Base-by-base conservation (phyloP, 1,284 basidiomycete genomes). In the Pascua sp. region DNA sequence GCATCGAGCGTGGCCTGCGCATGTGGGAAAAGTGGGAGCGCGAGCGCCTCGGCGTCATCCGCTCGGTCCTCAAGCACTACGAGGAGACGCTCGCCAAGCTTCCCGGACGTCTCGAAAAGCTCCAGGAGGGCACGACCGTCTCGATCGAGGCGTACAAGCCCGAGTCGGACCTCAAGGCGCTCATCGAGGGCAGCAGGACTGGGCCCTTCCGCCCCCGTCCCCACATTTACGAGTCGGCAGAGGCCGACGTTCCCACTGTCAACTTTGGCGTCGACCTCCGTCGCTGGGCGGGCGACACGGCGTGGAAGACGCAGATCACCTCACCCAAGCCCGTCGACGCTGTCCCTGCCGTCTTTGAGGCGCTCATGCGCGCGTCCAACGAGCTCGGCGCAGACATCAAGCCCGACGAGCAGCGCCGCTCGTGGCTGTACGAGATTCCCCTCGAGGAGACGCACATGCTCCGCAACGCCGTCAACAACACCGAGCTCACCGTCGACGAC, bases 401-500 rank as follows among this genome's bases (percentile, higher is more conserved):
- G 1, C 83, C 81, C 58, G 89, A 92, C 18, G 94, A 95, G 75
- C 88, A 86, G 72, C 85, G 94, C 61, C 91, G 88, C 77, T 81
- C 86, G 1, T 97, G 93, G 94, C 90, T 97, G 60, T 95, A 96
- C 65, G 81, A 83, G 60, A 90, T 94, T 2, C 90, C 92, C 1
- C 81, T 97, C 18, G 80, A 84, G 4, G 84, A 86, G 37, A 83
- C 88, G 7, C 93, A 96, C 69, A 86, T 87, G 62, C 83, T 96
- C 11, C 86, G 93, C 59, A 88, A 90, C 71, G 82, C 82, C 2
- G 80, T 96, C 59, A 93, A 95, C 70, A 83, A 83, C 18, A 77
- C 90, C 11, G 84, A 84, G 7, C 79, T 84, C 16, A 84, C 84
- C 9, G 81, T 86, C 50, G 81, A 85, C 12, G 71, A 73, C 18